phyloP scores from a whole-genome alignment of 2,329 filamentous ascomycete species.

The Thielaviopsis ethacetica region DNA sequence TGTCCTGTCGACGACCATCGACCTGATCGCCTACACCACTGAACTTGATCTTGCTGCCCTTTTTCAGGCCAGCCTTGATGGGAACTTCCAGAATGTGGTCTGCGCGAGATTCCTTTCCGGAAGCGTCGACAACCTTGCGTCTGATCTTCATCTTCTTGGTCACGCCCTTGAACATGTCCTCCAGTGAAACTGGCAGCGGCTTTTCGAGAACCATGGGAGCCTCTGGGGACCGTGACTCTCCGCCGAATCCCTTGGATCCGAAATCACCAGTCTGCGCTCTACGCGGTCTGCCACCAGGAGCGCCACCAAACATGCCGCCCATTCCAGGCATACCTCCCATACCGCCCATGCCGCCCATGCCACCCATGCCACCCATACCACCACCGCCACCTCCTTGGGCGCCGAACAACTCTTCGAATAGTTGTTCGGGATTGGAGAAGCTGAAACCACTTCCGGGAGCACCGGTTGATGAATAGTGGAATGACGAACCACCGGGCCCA shows the following conservation, averaged over 20 bases:
- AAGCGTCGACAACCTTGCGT: conserved; percentile 80
- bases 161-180: conserved; percentile 74
- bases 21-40: conserved; percentile 95
- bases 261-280: conserved; percentile 3
- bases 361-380: conserved; percentile 22
- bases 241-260: background rate
- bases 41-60: conserved; percentile 97
- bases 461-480: conserved; percentile 23
- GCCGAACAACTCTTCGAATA: conserved; percentile 74
- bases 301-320: conserved; percentile 17
- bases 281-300: background rate
- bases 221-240: conserved; percentile 44
- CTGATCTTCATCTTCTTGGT: conserved; percentile 99
- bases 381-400: conserved; percentile 20
- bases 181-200: conserved; percentile 61
- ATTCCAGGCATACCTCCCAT: conserved; percentile 25
- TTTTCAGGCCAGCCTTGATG: conserved; percentile 90
- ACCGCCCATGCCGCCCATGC: conserved; percentile 23
- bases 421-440: conserved; percentile 69
- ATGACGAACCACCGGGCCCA: background rate
- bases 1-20: conserved; percentile 85
- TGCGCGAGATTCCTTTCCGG: conserved; percentile 68
- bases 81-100: conserved; percentile 88
- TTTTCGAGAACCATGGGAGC: conserved; percentile 73
- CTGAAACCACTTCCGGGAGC: conserved; percentile 48